Percentiles rank a stretch among this genome's conserved stretches.
These are phyloP conservation scores for Tripterygium wilfordii DNA, from an alignment of 177 flowering plant species.

Conservation along the genomic window DNA sequence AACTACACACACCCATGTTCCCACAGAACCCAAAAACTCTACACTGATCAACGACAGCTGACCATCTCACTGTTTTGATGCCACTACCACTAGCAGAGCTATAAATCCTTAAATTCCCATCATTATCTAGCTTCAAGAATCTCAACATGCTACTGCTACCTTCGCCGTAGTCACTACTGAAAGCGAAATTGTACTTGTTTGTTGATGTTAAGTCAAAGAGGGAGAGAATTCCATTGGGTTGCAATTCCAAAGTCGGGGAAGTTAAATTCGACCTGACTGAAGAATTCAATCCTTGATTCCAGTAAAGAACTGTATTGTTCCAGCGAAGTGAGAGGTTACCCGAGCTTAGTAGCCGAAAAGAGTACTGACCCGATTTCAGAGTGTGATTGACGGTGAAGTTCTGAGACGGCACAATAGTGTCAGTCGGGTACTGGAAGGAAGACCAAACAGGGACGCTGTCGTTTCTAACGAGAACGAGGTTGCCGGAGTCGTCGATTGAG, in stretches of 20 bases:
- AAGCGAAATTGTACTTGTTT: constrained; percentile 24
- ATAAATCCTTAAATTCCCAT: constrained; percentile 85
- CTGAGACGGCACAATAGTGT: constrained; percentile 55
- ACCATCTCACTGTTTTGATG: constrained; percentile 39
- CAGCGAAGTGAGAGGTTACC: constrained; percentile 62
- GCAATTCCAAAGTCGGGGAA: constrained; percentile 36
- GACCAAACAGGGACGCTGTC: constrained; percentile 47
- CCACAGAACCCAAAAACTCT: constrained; percentile 81
- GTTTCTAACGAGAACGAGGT: constrained; percentile 37
- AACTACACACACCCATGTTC: constrained; percentile 72
- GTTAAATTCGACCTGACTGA: constrained; percentile 24
- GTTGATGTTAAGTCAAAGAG: constrained; percentile 33
- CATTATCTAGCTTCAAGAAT: constrained; percentile 57
- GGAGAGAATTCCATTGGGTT: constrained; percentile 39
- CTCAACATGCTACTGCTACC: constrained; percentile 35
- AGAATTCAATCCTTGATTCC: constrained; percentile 47
- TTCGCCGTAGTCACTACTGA: constrained; percentile 73
- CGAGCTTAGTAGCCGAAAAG: constrained; percentile 27
- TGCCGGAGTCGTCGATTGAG: constrained; percentile 50
- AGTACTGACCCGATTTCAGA: constrained; percentile 54
- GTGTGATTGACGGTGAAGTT: constrained; percentile 28
- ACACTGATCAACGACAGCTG: constrained; percentile 82
- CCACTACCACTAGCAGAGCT: constrained; percentile 39
- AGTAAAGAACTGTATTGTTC: constrained; percentile 46
- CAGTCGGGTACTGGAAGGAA: constrained; percentile 67